phyloP scores from a whole-genome alignment of 345 rosid genomes.

The Ricinus communis region DNA sequence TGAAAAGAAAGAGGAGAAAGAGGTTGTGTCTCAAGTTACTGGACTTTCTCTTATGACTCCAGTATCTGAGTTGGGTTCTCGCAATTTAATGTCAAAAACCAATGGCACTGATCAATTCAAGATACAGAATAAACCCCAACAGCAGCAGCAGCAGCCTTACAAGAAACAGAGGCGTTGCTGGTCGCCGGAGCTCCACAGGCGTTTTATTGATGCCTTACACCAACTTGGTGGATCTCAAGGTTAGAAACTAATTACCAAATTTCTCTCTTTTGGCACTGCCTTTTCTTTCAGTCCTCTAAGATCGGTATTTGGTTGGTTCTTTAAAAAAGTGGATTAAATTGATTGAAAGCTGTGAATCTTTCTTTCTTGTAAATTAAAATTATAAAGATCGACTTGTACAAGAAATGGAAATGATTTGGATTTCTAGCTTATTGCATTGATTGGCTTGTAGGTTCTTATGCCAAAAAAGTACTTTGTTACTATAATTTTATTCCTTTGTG shows the following conservation, averaged over 20 bases:
- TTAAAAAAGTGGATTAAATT: too few species aligned
- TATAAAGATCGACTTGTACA: neutral
- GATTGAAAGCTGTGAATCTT: neutral
- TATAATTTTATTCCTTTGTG: neutral
- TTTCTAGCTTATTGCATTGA: neutral
- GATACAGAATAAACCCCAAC: conserved; percentile 27
- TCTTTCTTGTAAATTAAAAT: neutral
- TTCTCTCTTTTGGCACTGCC: neutral
- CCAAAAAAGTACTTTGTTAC: neutral
- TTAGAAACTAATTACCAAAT: conserved; percentile 19
- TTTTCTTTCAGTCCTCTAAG: neutral
- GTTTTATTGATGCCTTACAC: conserved; percentile 66
- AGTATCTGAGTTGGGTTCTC: conserved; percentile 29
- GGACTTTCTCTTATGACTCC: conserved; percentile 44
- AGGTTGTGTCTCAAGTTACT: conserved; percentile 34
- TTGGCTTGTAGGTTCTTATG: neutral
- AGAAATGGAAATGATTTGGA: neutral
- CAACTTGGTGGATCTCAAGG: conserved; percentile 76
- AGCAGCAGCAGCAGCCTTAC: conserved; percentile 17
- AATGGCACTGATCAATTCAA: conserved; percentile 23
- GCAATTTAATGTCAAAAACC: conserved; percentile 18
- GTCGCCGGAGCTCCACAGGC: conserved; percentile 78
- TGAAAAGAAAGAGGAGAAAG: conserved; percentile 32
- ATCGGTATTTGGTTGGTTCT: too few species aligned
- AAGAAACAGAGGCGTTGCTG: conserved; percentile 78